Percentiles rank a stretch among this genome's conserved stretches.
Conservation (phyloP, 202 grass and related monocot genomes). For the Bolboschoenoplectus hybrid region DNA sequence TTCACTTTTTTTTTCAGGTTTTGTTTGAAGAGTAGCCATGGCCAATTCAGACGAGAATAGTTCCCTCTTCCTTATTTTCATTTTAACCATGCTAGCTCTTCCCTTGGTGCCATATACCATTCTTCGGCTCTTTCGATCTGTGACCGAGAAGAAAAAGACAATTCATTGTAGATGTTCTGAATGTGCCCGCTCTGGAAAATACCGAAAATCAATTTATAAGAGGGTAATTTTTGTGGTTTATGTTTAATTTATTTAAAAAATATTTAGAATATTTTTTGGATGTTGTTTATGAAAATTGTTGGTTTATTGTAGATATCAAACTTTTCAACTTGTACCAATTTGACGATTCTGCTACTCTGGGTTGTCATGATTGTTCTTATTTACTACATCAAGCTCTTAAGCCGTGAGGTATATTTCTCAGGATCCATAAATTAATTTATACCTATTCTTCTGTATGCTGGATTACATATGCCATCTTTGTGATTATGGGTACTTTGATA, state of each 20-base stretch:
- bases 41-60: constrained; percentile 88
- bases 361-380: constrained; percentile 81
- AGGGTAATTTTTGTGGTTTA: constrained; percentile 44
- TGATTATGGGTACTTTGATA: neutral
- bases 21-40: constrained; percentile 51
- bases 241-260: constrained; percentile 10
- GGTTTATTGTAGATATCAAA: constrained; percentile 77
- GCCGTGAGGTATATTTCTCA: constrained; percentile 64
- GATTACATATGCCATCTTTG: neutral
- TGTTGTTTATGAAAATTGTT: neutral
- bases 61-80: constrained; percentile 91
- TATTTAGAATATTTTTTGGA: neutral
- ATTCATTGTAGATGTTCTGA: constrained; percentile 88
- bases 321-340: constrained; percentile 89
- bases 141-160: constrained; percentile 76
- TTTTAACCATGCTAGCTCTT: constrained; percentile 95
- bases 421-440: constrained; percentile 7
- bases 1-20: constrained; percentile 1
- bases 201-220: constrained; percentile 96
- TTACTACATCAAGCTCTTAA: constrained; percentile 94
- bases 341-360: constrained; percentile 91
- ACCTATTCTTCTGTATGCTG: neutral
- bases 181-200: constrained; percentile 82
- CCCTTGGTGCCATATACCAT: constrained; percentile 94
- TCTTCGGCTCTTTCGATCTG: constrained; percentile 55